Conservation (phyloP, 2,329 filamentous ascomycete genomes). For the Venturia effusa region DNA sequence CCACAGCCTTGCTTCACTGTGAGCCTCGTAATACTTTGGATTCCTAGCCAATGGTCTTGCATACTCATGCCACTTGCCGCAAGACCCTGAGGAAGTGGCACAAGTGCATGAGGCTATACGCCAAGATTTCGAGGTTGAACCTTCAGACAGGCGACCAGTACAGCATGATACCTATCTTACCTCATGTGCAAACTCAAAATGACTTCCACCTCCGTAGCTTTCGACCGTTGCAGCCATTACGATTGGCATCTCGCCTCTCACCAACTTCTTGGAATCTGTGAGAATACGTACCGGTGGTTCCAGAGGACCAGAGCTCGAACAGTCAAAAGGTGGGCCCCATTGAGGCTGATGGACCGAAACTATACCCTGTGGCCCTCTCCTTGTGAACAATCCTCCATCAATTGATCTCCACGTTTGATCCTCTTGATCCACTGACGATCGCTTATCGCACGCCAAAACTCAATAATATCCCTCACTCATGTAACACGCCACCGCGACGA, state of each 20-base stretch:
- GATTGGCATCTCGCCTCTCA: background rate
- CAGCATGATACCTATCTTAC: background rate
- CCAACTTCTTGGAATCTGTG: too few species aligned
- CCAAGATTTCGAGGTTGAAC: background rate
- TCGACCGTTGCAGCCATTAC: background rate
- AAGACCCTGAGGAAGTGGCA: background rate
- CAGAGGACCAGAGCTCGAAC: background rate
- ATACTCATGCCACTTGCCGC: background rate
- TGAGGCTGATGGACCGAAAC: too few species aligned
- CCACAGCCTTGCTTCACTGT: background rate
- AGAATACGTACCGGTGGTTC: background rate
- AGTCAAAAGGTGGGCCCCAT: background rate
- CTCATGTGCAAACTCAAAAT: background rate
- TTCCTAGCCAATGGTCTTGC: background rate
- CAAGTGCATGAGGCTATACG: background rate
- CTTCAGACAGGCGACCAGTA: background rate
- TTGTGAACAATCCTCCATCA: too few species aligned
- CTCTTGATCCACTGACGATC: too few species aligned
- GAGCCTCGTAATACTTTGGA: background rate
- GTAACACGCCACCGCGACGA: background rate
- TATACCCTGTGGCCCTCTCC: too few species aligned
- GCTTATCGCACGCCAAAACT: too few species aligned
- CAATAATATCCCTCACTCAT: background rate
- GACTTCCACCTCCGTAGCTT: background rate
- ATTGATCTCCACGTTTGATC: background rate